phyloP scores from a whole-genome alignment of 2,329 filamentous ascomycete species.

The Aspergillus ibericus region DNA sequence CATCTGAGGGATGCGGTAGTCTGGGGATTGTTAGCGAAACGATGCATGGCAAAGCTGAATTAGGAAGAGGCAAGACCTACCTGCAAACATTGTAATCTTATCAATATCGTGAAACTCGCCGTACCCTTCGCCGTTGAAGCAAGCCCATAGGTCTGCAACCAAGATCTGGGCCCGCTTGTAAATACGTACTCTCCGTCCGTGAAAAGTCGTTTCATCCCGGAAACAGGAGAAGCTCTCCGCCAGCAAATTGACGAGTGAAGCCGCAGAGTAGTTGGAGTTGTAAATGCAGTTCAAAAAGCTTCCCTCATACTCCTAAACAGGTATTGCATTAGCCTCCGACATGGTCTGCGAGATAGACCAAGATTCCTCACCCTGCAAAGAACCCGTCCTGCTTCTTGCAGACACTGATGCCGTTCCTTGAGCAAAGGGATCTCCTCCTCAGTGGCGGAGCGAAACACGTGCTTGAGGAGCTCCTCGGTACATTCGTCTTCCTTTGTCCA shows the following conservation, averaged over 20 bases:
- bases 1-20: conserved; percentile 95
- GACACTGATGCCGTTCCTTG: conserved; percentile 70
- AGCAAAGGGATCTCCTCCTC: conserved; percentile 85
- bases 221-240: conserved; percentile 83
- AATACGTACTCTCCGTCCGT: conserved; percentile 73
- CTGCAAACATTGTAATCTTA: conserved; percentile 95
- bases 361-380: conserved; percentile 65
- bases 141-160: conserved; percentile 94
- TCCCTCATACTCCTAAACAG: conserved; percentile 67
- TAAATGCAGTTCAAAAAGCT: conserved; percentile 72
- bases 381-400: conserved; percentile 79
- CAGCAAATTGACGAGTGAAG: conserved; percentile 80
- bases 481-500: conserved; percentile 79
- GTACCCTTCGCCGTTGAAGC: conserved; percentile 77
- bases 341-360: neutral
- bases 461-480: conserved; percentile 68
- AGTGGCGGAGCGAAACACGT: conserved; percentile 84
- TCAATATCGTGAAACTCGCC: conserved; percentile 88
- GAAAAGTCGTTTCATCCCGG: conserved; percentile 74
- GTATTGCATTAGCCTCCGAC: conserved; percentile 6
- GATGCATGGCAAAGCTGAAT: neutral
- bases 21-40: conserved; percentile 40
- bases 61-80: conserved; percentile 33
- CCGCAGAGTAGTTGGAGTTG: conserved; percentile 75
- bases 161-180: conserved; percentile 95